These are phyloP conservation scores for Clausena lansium DNA, from an alignment of 345 rosid genomes.

Conservation along the genomic window DNA sequence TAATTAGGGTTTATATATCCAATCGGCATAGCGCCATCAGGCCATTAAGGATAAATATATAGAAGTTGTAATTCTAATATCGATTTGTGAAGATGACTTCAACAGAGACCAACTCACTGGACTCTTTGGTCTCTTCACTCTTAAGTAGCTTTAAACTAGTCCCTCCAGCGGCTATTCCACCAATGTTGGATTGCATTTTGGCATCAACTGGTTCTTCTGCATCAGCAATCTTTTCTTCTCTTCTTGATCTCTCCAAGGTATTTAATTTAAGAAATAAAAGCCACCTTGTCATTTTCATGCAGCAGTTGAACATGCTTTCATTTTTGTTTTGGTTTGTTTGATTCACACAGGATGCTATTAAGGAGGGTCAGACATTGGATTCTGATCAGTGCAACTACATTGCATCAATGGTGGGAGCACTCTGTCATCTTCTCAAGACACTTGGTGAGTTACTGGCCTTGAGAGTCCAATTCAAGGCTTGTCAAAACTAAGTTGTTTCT, in stretches of 20 bases:
- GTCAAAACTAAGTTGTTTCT: not conserved
- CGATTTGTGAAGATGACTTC: conserved; percentile 15
- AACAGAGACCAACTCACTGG: conserved; percentile 24
- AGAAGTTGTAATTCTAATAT: not conserved
- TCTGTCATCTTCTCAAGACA: conserved; percentile 72
- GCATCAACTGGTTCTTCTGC: conserved; percentile 64
- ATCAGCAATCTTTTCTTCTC: conserved; percentile 52
- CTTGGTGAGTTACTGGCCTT: conserved; percentile 42
- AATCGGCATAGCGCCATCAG: not conserved
- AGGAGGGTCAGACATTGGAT: conserved; percentile 42
- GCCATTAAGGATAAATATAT: not conserved
- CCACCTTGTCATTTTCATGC: not conserved
- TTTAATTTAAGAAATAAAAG: not conserved
- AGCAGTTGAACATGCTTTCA: not conserved
- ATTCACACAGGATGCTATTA: conserved; percentile 36
- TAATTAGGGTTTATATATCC: not conserved
- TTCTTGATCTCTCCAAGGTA: conserved; percentile 43
- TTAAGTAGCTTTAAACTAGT: conserved; percentile 59
- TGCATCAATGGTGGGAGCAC: conserved; percentile 57
- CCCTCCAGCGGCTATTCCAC: conserved; percentile 68
- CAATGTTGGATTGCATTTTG: conserved; percentile 76
- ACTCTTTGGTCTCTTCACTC: conserved; percentile 50
- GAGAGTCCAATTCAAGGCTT: not conserved
- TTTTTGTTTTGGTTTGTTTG: not conserved
- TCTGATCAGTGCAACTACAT: conserved; percentile 36